Evolutionary conservation across 1,139 yeast species (phyloP).

Genomic region (Blastobotrys ciferrii): DNA sequence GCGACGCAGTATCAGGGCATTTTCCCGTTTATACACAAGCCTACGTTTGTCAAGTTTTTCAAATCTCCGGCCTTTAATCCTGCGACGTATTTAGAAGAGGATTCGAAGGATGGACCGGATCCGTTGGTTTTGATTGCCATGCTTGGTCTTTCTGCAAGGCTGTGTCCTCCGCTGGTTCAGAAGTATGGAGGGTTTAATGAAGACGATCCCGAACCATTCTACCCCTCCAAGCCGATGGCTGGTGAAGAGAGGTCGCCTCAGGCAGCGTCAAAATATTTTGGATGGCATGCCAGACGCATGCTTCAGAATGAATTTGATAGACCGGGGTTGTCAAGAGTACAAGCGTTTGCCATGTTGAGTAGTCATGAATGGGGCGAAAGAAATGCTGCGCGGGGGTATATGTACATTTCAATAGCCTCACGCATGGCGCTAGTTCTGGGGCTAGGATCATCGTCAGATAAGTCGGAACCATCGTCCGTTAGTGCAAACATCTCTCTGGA

Average conservation of each 20-base stretch:
- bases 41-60: conserved; percentile 14
- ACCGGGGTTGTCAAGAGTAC: conserved; percentile 15
- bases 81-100: conserved; percentile 8
- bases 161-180: conserved; percentile 12
- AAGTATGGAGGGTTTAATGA: conserved; percentile 17
- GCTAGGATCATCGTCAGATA: conserved; percentile 10
- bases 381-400: conserved; percentile 15
- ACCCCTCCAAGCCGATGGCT: not conserved
- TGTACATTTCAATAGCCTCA: conserved; percentile 16
- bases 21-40: conserved; percentile 19
- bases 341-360: conserved; percentile 19
- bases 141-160: conserved; percentile 15
- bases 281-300: conserved; percentile 18
- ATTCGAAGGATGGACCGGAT: conserved; percentile 10
- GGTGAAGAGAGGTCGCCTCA: not conserved
- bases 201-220: not conserved
- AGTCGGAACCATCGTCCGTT: conserved; percentile 11
- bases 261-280: conserved; percentile 17
- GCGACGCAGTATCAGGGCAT: conserved; percentile 19
- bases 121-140: conserved; percentile 16
- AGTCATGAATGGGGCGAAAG: conserved; percentile 21
- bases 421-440: conserved; percentile 14
- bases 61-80: conserved; percentile 12
- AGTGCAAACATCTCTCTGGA: conserved; percentile 9
- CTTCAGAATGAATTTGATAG: conserved; percentile 12